Evolutionary conservation across 306 rosid species (phyloP).

Genomic region (Biancaea sappan): DNA sequence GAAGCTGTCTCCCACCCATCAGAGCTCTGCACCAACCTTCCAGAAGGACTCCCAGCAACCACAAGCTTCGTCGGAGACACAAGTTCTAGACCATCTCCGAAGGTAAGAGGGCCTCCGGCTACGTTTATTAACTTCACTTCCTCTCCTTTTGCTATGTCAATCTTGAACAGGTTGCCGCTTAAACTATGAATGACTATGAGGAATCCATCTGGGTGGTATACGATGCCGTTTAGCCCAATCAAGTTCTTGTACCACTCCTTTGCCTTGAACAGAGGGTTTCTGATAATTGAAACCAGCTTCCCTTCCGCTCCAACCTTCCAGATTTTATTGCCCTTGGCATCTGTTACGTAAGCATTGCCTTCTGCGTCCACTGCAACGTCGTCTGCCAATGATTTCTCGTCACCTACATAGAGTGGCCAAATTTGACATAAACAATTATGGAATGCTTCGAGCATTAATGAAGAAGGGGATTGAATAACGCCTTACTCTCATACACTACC

Average conservation of each 20-base stretch:
- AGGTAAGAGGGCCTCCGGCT: slow-evolving; percentile 53
- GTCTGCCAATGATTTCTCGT: slow-evolving; percentile 70
- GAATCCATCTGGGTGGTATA: slow-evolving; percentile 88
- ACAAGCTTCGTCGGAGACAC: slow-evolving; percentile 74
- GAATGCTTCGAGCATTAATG: not conserved
- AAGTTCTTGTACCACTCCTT: slow-evolving; percentile 83
- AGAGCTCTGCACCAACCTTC: slow-evolving; percentile 74
- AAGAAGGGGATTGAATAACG: not conserved
- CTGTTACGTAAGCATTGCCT: slow-evolving; percentile 90
- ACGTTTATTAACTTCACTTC: slow-evolving; percentile 62
- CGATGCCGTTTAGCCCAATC: slow-evolving; percentile 81
- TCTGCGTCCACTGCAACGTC: slow-evolving; percentile 87
- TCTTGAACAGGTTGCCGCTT: slow-evolving; percentile 69
- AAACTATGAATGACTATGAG: slow-evolving; percentile 76
- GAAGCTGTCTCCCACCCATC: slow-evolving; percentile 93
- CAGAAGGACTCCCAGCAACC: slow-evolving; percentile 83
- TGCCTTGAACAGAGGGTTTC: slow-evolving; percentile 59
- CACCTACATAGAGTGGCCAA: slow-evolving; percentile 51
- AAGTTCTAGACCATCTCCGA: slow-evolving; percentile 85
- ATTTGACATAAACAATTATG: not conserved
- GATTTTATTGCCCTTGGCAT: slow-evolving; percentile 54
- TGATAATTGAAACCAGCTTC: slow-evolving; percentile 54
- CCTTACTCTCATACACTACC: slow-evolving; percentile 12
- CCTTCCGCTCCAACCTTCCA: slow-evolving; percentile 94
- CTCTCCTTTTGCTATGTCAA: slow-evolving; percentile 67